Evolutionary conservation across 2,329 filamentous ascomycete species (phyloP).

Genomic region (Colletotrichum karsti): DNA sequence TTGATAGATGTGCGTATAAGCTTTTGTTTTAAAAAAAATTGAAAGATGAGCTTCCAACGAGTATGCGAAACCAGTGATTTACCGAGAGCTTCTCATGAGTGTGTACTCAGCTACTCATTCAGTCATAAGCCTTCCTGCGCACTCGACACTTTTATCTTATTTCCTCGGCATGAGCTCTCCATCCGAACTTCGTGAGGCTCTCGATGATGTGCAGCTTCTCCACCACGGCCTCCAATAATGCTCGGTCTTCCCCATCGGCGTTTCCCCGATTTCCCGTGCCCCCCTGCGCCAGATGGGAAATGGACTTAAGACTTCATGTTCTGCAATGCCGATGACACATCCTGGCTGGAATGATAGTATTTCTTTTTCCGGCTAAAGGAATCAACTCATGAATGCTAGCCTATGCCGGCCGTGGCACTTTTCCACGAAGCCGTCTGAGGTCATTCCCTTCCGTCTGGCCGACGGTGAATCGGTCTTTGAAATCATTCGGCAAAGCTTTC

Average conservation of each 20-base stretch:
- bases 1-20: too few species aligned
- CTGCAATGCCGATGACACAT: too few species aligned
- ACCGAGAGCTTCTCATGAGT: too few species aligned
- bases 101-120: rapidly evolving
- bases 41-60: too few species aligned
- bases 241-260: background rate
- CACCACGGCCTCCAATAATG: background rate
- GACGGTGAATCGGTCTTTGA: background rate
- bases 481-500: background rate
- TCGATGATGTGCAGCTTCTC: background rate
- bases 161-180: too few species aligned
- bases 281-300: background rate
- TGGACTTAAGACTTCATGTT: too few species aligned
- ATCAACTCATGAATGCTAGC: background rate
- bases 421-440: background rate
- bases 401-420: background rate
- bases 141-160: background rate
- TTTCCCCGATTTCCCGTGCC: background rate
- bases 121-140: background rate
- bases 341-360: background rate
- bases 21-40: too few species aligned
- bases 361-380: background rate
- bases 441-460: background rate
- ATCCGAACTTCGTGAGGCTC: background rate
- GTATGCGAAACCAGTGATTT: too few species aligned